Evolutionary conservation across 2,329 filamentous ascomycete genomes (phyloP), one percentile per base, ranked within the genome.

Genomic region (Corynespora cassiicola): DNA sequence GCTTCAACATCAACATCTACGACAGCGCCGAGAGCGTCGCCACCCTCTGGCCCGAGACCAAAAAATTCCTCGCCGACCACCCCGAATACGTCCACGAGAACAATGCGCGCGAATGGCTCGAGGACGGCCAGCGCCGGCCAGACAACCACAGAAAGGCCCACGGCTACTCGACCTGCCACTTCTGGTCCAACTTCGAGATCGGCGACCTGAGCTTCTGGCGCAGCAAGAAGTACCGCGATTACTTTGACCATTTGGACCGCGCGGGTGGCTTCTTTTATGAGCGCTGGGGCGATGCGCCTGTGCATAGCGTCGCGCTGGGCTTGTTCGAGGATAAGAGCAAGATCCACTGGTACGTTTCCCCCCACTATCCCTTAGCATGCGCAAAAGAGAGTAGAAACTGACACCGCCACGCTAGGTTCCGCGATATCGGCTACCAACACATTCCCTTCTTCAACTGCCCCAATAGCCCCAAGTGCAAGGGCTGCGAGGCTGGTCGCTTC

Each of bases 171-270:
- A 97, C 94, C 2, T 99, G 94, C 68, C 94, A 99, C 70, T 99
- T 99, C 77, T 99, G 94, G 94, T 94, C 86, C 60, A 99, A 99
- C 71, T 99, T 99, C 58, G 94, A 99, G 71, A 92, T 99, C 57
- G 92, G 82, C 30, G 90, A 96, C 68, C 82, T 99, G 80, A 81
- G 81, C 48, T 96, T 99, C 71, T 99, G 90, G 88, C 79, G 94
- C 31, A 88, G 90, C 63, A 82, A 91, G 66, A 79, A 83, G 29
- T 99, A 99, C 65, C 88, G 95, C 64, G 90, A 95, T 49, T 99
- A 96, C 70, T 99, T 99, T 66, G 85, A 95, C 63, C 90, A 97
- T 69, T 79, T 99, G 21, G 94, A 99, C 69, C 83, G 88, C 14
- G 89, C 91, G 0, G 94, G 94, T 23, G 94, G 94, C 16, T 99